Conservation (phyloP, 345 rosid genomes). For the Luvunga scandens region DNA sequence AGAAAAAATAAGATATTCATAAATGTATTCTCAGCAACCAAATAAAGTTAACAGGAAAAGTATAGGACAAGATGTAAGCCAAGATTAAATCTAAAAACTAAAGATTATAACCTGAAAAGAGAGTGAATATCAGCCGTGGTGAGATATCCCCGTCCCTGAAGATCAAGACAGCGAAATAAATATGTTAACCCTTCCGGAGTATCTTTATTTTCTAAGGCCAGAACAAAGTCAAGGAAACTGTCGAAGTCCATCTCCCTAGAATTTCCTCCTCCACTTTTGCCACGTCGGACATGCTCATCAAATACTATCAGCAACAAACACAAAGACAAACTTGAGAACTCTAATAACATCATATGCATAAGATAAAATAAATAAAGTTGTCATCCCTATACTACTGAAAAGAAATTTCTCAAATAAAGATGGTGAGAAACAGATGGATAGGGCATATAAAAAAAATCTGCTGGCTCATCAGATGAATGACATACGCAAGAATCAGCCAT, state of each 20-base stretch:
- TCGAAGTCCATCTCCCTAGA: slow-evolving; percentile 95
- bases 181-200: slow-evolving; percentile 95
- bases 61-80: not conserved
- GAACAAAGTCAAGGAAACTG: slow-evolving; percentile 91
- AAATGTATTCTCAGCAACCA: slow-evolving; percentile 1
- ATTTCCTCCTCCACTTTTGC: slow-evolving; percentile 62
- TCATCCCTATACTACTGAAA: not conserved
- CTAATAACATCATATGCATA: not conserved
- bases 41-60: not conserved
- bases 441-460: not conserved
- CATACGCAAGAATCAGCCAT: not conserved
- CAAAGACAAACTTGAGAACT: slow-evolving; percentile 9
- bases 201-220: slow-evolving; percentile 96
- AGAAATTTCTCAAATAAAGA: not conserved
- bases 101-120: slow-evolving; percentile 79
- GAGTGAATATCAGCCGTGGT: slow-evolving; percentile 97
- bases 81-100: not conserved
- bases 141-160: slow-evolving; percentile 83
- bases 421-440: not conserved
- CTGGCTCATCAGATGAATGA: not conserved
- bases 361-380: not conserved
- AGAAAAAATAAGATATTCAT: not conserved
- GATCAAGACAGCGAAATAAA: slow-evolving; percentile 91
- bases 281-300: slow-evolving; percentile 93
- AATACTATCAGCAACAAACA: slow-evolving; percentile 50